A percentile compares a stretch with the other conserved stretches of the same genome.
These are phyloP conservation scores for Hypocrella siamensis DNA, from an alignment of 2,329 filamentous ascomycete species.

Conservation along the genomic window DNA sequence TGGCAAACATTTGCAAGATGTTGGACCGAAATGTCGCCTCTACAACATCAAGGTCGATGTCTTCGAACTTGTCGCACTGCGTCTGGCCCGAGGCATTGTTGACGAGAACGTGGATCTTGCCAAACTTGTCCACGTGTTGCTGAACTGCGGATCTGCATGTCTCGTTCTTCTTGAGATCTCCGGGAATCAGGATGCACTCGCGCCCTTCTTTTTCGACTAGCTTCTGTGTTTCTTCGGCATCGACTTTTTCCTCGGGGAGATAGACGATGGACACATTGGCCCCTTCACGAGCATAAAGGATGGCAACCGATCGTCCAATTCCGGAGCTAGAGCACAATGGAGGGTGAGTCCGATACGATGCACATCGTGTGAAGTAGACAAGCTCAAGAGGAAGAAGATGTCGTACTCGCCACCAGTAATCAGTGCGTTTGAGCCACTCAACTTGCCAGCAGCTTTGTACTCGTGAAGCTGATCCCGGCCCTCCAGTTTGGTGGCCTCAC, in stretches of 20 bases:
- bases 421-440: slow-evolving; percentile 32
- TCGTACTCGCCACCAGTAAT: slow-evolving; percentile 42
- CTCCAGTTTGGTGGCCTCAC: slow-evolving; percentile 23
- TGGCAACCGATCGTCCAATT: slow-evolving; percentile 37
- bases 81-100: slow-evolving; percentile 45
- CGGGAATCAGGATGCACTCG: slow-evolving; percentile 29
- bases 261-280: slow-evolving; percentile 40
- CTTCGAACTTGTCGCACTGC: slow-evolving; percentile 32
- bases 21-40: slow-evolving; percentile 42
- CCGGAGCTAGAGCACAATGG: too few species aligned
- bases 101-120: slow-evolving; percentile 33
- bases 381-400: neutral
- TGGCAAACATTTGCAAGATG: slow-evolving; percentile 41
- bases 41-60: slow-evolving; percentile 37
- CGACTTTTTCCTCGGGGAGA: slow-evolving; percentile 36
- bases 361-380: too few species aligned
- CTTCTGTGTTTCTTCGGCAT: slow-evolving; percentile 36
- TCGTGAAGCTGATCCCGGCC: slow-evolving; percentile 20
- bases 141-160: slow-evolving; percentile 35
- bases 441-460: slow-evolving; percentile 28
- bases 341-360: neutral
- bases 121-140: slow-evolving; percentile 32
- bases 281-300: slow-evolving; percentile 41
- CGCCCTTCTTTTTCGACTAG: slow-evolving; percentile 33
- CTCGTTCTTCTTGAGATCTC: slow-evolving; percentile 31